phyloP scores from a whole-genome alignment of 1,284 basidiomycete genomes.

The Cryptococcus sp. region DNA sequence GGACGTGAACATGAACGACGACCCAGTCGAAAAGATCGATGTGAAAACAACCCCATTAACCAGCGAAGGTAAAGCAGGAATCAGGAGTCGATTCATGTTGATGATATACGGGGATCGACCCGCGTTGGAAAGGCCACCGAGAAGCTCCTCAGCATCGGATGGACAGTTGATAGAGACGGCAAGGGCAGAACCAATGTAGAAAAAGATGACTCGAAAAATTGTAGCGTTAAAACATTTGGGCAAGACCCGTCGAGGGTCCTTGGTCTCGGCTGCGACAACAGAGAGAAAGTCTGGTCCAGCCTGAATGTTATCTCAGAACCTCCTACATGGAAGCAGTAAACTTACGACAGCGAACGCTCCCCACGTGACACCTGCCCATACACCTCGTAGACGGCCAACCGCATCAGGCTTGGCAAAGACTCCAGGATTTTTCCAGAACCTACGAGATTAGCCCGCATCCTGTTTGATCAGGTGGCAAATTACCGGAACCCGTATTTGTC shows the following conservation, averaged over 20 bases:
- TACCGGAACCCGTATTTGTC: conserved; percentile 30
- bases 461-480: too few relatives aligned
- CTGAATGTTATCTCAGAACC: too few relatives aligned
- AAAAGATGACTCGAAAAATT: conserved; percentile 30
- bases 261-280: conserved; percentile 22
- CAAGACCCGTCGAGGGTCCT: conserved; percentile 27
- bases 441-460: too few relatives aligned
- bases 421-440: conserved; percentile 36
- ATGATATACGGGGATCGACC: conserved; percentile 30
- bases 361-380: too few relatives aligned
- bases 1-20: conserved; percentile 23
- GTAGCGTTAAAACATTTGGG: conserved; percentile 35
- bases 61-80: conserved; percentile 38
- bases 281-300: conserved; percentile 31
- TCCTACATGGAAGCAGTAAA: too few relatives aligned
- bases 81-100: conserved; percentile 40
- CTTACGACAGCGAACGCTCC: too few relatives aligned
- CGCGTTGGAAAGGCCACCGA: conserved; percentile 14
- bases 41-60: conserved; percentile 43
- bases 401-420: too few relatives aligned
- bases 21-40: conserved; percentile 43
- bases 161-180: conserved; percentile 26
- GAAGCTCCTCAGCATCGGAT: conserved; percentile 12
- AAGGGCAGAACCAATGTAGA: conserved; percentile 32
- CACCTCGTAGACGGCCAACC: too few relatives aligned